These are phyloP conservation scores for Aspergillus ostianus DNA, from an alignment of 495 filamentous ascomycete species.

Conservation along the genomic window DNA sequence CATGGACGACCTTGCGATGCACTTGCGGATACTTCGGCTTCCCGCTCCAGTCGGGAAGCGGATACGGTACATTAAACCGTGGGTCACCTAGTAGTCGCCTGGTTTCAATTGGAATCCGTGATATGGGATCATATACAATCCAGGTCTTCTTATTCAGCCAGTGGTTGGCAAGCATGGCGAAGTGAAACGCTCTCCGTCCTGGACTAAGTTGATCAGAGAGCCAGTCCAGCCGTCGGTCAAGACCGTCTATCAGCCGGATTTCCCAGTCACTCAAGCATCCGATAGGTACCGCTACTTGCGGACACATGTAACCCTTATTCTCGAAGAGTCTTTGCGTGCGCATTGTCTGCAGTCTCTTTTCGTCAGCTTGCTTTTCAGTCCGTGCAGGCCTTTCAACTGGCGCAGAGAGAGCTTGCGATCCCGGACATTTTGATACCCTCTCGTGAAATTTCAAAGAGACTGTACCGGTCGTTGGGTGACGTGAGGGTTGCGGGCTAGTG, in stretches of 20 bases:
- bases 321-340: background rate
- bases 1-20: constrained; percentile 20
- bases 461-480: background rate
- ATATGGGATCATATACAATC: constrained; percentile 40
- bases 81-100: constrained; percentile 38
- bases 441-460: background rate
- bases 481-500: background rate
- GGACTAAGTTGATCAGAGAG: constrained; percentile 38
- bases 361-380: background rate
- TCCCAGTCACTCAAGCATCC: constrained; percentile 36
- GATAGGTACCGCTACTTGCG: background rate
- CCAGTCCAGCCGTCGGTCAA: constrained; percentile 43
- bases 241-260: constrained; percentile 30
- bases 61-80: constrained; percentile 36
- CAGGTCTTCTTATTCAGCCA: constrained; percentile 44
- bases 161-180: constrained; percentile 42
- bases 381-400: background rate
- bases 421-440: background rate
- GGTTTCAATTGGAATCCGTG: constrained; percentile 33
- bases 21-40: constrained; percentile 31
- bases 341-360: background rate
- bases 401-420: background rate
- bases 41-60: constrained; percentile 13
- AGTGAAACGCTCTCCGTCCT: constrained; percentile 43
- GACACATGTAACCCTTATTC: background rate